Conservation (phyloP, 257 asterid genomes). For the Solanum rostratum region DNA sequence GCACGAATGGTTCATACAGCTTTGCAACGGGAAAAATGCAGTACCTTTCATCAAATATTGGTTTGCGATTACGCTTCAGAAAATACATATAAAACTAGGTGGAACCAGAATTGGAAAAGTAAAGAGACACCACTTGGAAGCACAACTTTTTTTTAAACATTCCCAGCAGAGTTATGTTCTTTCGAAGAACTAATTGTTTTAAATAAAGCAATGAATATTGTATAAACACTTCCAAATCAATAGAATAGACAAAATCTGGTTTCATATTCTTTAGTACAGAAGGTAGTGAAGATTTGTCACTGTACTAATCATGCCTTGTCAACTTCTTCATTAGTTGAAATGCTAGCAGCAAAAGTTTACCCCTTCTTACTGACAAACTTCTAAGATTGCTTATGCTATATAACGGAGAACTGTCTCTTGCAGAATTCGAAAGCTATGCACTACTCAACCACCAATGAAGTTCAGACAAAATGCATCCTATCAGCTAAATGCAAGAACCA, state of each 20-base stretch:
- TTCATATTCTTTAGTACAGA: neutral
- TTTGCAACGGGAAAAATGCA: slow-evolving; percentile 83
- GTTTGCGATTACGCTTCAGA: neutral
- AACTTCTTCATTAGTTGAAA: neutral
- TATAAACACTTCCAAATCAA: neutral
- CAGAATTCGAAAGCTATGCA: neutral
- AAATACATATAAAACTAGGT: neutral
- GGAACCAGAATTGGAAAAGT: neutral
- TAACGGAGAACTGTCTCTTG: neutral
- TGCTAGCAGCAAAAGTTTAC: neutral
- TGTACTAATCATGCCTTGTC: neutral
- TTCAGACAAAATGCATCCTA: neutral
- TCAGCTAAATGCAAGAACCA: neutral
- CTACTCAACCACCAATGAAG: neutral
- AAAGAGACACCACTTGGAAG: neutral
- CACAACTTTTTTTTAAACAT: neutral
- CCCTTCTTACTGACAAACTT: neutral
- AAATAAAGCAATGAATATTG: neutral
- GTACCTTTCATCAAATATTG: slow-evolving; percentile 47
- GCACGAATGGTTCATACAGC: slow-evolving; percentile 94
- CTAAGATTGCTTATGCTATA: neutral
- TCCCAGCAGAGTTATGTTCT: neutral
- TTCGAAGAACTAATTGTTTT: neutral
- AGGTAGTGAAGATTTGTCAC: neutral
- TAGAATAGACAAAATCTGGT: neutral